These are phyloP conservation scores for Fusarium domesticum DNA, from an alignment of 2,329 filamentous ascomycete species.

Conservation along the genomic window DNA sequence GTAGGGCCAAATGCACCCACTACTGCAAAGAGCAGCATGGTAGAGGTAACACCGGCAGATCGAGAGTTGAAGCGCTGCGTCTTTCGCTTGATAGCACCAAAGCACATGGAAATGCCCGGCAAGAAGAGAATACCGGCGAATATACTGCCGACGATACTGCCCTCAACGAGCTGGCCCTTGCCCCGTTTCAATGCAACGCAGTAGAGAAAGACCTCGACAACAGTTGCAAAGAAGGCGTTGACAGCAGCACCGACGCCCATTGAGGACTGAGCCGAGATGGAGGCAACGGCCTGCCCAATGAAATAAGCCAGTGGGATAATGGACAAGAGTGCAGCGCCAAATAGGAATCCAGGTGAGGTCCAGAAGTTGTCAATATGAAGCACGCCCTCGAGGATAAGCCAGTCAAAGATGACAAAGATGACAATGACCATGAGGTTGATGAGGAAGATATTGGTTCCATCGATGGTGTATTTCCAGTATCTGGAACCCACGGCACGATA, in stretches of 20 bases:
- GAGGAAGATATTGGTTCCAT: slow-evolving; percentile 97
- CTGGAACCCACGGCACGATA: slow-evolving; percentile 91
- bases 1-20: slow-evolving; percentile 95
- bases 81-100: slow-evolving; percentile 95
- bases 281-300: slow-evolving; percentile 96
- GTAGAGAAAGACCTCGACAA: slow-evolving; percentile 97
- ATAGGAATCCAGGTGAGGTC: slow-evolving; percentile 82
- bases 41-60: slow-evolving; percentile 94
- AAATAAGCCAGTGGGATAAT: slow-evolving; percentile 98
- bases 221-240: slow-evolving; percentile 96
- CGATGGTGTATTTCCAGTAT: slow-evolving; percentile 99
- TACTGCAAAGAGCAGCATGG: slow-evolving; percentile 94
- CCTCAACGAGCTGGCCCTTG: slow-evolving; percentile 89
- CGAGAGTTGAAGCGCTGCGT: slow-evolving; percentile 97
- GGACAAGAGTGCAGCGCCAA: slow-evolving; percentile 77
- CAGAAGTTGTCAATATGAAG: slow-evolving; percentile 69
- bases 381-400: slow-evolving; percentile 68
- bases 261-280: slow-evolving; percentile 95
- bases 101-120: slow-evolving; percentile 96
- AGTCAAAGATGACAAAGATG: slow-evolving; percentile 92
- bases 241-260: slow-evolving; percentile 97
- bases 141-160: slow-evolving; percentile 95
- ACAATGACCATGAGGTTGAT: slow-evolving; percentile 95
- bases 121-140: slow-evolving; percentile 95
- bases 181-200: slow-evolving; percentile 90